phyloP scores from a whole-genome alignment of 1,284 basidiomycete genomes.

The Cryptococcus amylolentus region DNA sequence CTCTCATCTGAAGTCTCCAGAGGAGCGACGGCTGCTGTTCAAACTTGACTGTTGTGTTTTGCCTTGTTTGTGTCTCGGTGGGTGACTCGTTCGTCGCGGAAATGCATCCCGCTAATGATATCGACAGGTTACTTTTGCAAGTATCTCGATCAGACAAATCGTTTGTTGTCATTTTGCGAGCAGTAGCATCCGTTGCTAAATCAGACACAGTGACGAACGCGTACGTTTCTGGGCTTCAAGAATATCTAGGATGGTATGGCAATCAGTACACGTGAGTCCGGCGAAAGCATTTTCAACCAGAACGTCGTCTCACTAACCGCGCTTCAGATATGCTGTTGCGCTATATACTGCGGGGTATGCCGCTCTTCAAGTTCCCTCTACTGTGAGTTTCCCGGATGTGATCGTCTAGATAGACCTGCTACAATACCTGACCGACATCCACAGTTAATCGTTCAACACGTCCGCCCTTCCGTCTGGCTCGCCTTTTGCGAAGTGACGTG shows the following conservation, averaged over 20 bases:
- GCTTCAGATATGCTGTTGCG: constrained; percentile 2
- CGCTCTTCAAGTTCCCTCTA: constrained; percentile 10
- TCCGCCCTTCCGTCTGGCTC: constrained; percentile 7
- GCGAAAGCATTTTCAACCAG: too few species aligned
- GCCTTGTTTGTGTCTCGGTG: constrained; percentile 5
- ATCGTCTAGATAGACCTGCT: too few species aligned
- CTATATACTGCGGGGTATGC: constrained; percentile 11
- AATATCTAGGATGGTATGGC: constrained; percentile 7
- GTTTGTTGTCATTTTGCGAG: too few species aligned
- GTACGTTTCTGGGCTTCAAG: constrained; percentile 7
- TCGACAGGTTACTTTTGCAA: constrained; percentile 5
- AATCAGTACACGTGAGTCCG: constrained; percentile 4
- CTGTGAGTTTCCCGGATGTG: background rate
- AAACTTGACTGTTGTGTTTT: constrained; percentile 8
- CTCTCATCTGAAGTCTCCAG: constrained; percentile 8
- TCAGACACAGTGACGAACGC: constrained; percentile 4
- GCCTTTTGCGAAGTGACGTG: constrained; percentile 6
- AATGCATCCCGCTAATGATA: background rate
- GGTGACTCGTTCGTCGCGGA: too few species aligned
- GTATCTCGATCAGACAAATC: constrained; percentile 10
- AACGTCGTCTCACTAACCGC: too few species aligned
- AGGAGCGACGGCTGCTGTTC: constrained; percentile 4
- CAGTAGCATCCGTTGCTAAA: too few species aligned
- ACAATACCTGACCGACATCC: too few species aligned
- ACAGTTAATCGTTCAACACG: constrained; percentile 8